Percentiles rank a stretch among this genome's conserved stretches.
Conservation (phyloP, 352 stramenopile genomes). For the Thraustochytrium striatum region DNA sequence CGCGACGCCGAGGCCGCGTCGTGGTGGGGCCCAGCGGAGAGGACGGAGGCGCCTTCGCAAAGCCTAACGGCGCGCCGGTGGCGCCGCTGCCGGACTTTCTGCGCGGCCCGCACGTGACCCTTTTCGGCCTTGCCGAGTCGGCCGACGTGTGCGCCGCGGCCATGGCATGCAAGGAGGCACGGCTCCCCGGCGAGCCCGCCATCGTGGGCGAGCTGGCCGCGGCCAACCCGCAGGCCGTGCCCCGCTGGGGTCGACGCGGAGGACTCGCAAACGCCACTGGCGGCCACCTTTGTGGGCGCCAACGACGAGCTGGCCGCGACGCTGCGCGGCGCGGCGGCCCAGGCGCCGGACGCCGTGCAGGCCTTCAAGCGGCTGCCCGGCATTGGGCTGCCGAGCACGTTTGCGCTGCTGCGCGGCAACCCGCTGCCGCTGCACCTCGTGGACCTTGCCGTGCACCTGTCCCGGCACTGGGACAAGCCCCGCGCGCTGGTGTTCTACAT, state of each 20-base stretch:
- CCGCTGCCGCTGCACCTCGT: constrained; percentile 15
- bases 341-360: background rate
- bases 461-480: constrained; percentile 10
- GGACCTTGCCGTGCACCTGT: constrained; percentile 22
- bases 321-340: background rate
- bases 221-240: background rate
- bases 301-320: background rate
- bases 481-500: constrained; percentile 35
- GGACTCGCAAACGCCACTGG: constrained; percentile 34
- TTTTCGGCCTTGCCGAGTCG: constrained; percentile 22
- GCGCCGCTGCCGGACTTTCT: constrained; percentile 24
- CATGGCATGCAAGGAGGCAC: background rate
- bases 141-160: background rate
- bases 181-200: background rate
- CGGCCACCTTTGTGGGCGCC: background rate
- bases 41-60: background rate
- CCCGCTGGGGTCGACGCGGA: constrained; percentile 34
- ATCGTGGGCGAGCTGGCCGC: constrained; percentile 10
- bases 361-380: constrained; percentile 37
- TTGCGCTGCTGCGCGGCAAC: background rate
- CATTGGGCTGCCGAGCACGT: constrained; percentile 15
- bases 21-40: background rate
- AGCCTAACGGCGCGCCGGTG: background rate
- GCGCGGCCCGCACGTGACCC: constrained; percentile 15
- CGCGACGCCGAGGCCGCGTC: constrained; percentile 36